These are phyloP conservation scores for Boletus tylopilopsis DNA, from an alignment of 768 basidiomycete species.

Conservation along the genomic window DNA sequence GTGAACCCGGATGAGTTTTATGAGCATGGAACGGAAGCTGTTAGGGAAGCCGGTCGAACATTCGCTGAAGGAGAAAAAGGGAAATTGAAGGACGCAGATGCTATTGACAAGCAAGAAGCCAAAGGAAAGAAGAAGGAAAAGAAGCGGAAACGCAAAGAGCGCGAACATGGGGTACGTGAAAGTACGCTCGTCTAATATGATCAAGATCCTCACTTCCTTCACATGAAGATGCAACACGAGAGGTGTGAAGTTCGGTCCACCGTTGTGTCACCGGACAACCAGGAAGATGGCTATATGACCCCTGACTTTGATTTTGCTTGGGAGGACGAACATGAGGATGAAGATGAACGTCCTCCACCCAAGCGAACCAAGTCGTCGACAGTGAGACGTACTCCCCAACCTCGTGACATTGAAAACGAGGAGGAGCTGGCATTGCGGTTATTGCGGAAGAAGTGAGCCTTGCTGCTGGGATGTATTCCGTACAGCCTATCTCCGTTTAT, in stretches of 20 bases:
- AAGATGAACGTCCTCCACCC: constrained; percentile 22
- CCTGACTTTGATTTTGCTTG: constrained; percentile 61
- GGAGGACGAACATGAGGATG: constrained; percentile 35
- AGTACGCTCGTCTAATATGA: background rate
- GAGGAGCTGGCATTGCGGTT: constrained; percentile 65
- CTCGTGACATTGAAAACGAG: constrained; percentile 45
- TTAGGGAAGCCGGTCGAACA: constrained; percentile 57
- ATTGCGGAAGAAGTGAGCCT: constrained; percentile 35
- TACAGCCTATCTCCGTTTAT: background rate
- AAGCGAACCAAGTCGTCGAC: constrained; percentile 34
- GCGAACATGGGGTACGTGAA: constrained; percentile 43
- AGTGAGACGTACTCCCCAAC: constrained; percentile 21
- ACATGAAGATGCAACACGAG: constrained; percentile 22
- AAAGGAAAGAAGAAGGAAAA: constrained; percentile 88
- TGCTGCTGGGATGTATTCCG: constrained; percentile 5
- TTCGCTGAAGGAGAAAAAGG: constrained; percentile 74
- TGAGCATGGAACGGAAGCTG: constrained; percentile 61
- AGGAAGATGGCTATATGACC: constrained; percentile 69
- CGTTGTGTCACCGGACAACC: constrained; percentile 39
- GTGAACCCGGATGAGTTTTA: constrained; percentile 71
- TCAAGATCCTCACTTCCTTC: background rate
- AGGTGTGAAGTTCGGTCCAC: constrained; percentile 21
- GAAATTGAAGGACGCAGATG: constrained; percentile 68
- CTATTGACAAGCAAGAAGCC: constrained; percentile 75
- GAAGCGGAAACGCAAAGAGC: constrained; percentile 87